These are phyloP conservation scores for Papilionanthe hybrid DNA, from an alignment of 116 monocot species.

Conservation along the genomic window DNA sequence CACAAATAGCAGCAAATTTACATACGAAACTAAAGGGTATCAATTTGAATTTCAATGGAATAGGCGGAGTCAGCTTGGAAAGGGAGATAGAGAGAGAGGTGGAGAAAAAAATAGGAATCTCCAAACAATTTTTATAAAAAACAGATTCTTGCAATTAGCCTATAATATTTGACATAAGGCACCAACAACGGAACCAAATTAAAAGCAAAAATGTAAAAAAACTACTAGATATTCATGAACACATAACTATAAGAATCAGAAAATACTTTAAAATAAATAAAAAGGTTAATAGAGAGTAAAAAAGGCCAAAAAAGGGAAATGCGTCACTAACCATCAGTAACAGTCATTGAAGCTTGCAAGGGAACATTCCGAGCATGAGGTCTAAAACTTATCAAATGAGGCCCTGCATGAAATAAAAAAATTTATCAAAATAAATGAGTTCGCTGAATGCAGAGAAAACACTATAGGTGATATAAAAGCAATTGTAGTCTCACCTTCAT, in stretches of 20 bases:
- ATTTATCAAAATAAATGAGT: not conserved
- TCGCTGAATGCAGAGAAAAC: not conserved
- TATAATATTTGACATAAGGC: not conserved
- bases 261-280: not conserved
- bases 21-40: not conserved
- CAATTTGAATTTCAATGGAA: conserved; percentile 1
- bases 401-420: conserved; percentile 45
- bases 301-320: not conserved
- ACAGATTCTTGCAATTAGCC: not conserved
- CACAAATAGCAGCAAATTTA: not conserved
- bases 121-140: not conserved
- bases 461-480: not conserved
- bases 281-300: not conserved
- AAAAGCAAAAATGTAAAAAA: not conserved
- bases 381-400: conserved; percentile 91
- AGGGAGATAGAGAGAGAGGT: not conserved
- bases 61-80: not conserved
- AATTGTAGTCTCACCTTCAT: conserved; percentile 63
- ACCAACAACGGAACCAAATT: not conserved
- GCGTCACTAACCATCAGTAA: conserved; percentile 76
- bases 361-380: conserved; percentile 87
- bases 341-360: conserved; percentile 89
- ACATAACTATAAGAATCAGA: not conserved
- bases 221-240: not conserved
- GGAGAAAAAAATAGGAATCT: not conserved